Evolutionary conservation across 2,329 filamentous ascomycete genomes (phyloP).

Genomic region (Microdochium bolleyi): DNA sequence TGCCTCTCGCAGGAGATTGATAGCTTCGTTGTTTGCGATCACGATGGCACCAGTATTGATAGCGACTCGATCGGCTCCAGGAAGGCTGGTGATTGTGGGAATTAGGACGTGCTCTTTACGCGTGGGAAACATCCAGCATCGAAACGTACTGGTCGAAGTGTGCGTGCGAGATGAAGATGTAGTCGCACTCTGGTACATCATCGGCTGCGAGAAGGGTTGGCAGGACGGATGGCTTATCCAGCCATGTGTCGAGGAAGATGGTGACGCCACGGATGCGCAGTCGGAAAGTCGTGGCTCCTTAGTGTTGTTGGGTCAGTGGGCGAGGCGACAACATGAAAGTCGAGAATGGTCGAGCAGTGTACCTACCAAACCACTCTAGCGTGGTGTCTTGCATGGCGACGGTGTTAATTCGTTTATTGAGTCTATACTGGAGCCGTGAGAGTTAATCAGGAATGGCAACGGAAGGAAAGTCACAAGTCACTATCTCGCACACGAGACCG

Average conservation of each 20-base stretch:
- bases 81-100: conserved; percentile 8
- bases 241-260: conserved; percentile 9
- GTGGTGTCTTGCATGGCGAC: neutral
- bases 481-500: too few species aligned
- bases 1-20: conserved; percentile 10
- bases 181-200: conserved; percentile 12
- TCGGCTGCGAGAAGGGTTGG: conserved; percentile 6
- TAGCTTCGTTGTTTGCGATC: conserved; percentile 14
- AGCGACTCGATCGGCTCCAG: conserved; percentile 15
- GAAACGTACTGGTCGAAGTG: conserved; percentile 13
- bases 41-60: conserved; percentile 13
- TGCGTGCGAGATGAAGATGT: conserved; percentile 15
- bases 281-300: conserved; percentile 6
- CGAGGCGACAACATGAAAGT: too few species aligned
- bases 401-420: too few species aligned
- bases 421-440: too few species aligned
- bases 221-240: conserved; percentile 6
- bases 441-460: too few species aligned
- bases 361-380: neutral
- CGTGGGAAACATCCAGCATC: neutral
- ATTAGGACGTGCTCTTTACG: neutral
- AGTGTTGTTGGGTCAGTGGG: neutral
- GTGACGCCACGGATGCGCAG: conserved; percentile 5
- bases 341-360: neutral
- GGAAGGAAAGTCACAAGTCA: too few species aligned